A percentile compares a stretch with the other conserved stretches of the same genome.
These are phyloP conservation scores for Mycena vitilis DNA, from an alignment of 768 basidiomycete species.

Conservation along the genomic window DNA sequence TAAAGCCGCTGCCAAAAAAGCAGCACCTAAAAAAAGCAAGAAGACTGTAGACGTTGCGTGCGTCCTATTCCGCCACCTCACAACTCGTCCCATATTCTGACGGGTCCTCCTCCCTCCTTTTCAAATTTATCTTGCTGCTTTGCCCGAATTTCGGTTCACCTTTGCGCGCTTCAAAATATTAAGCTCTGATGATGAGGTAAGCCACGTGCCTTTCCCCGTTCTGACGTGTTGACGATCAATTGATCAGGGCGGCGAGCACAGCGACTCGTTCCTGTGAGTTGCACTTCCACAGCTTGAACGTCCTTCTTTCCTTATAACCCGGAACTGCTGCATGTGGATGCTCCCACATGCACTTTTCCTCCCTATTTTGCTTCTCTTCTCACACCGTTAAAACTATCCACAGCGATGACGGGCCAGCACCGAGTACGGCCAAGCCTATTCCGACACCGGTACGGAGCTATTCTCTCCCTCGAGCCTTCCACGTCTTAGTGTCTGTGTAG, in stretches of 20 bases:
- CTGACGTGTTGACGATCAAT: conserved; percentile 12
- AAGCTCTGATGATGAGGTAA: conserved; percentile 48
- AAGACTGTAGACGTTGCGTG: conserved; percentile 32
- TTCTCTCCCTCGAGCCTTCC: neutral
- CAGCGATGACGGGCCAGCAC: conserved; percentile 59
- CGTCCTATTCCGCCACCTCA: neutral
- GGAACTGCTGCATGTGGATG: conserved; percentile 46
- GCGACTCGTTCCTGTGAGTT: conserved; percentile 37
- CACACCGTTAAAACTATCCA: conserved; percentile 58
- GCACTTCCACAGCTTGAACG: conserved; percentile 30
- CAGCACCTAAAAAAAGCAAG: conserved; percentile 34
- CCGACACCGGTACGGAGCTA: conserved; percentile 39
- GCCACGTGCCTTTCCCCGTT: conserved; percentile 22
- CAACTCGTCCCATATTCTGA: neutral
- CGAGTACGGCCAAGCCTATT: conserved; percentile 46
- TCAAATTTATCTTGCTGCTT: neutral
- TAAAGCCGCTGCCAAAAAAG: conserved; percentile 36
- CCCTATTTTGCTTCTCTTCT: conserved; percentile 74
- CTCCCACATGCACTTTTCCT: conserved; percentile 69
- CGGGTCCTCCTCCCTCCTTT: neutral
- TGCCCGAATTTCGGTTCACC: neutral
- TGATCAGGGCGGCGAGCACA: conserved; percentile 29
- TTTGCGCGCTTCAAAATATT: conserved; percentile 3
- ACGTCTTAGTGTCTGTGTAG: neutral
- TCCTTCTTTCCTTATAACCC: conserved; percentile 27